Evolutionary conservation across 768 basidiomycete genomes (phyloP).

Genomic region (Coprinopsis strossmayeri): DNA sequence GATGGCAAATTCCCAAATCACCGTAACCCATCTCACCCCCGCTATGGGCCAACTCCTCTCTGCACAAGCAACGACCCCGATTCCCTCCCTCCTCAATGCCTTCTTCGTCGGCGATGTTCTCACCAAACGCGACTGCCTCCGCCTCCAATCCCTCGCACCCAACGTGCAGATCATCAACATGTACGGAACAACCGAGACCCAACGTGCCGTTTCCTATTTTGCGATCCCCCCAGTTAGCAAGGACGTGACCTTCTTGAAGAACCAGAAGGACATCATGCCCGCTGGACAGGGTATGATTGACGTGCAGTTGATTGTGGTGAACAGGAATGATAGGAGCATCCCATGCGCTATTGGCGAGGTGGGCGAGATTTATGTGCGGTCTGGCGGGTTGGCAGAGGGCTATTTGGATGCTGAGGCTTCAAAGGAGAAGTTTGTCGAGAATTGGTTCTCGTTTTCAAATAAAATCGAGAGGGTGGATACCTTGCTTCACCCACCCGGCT

Average conservation of each 20-base stretch:
- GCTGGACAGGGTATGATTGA: constrained; percentile 97
- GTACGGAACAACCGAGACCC: constrained; percentile 99
- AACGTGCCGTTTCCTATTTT: constrained; percentile 67
- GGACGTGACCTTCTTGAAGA: constrained; percentile 87
- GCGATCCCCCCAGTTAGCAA: constrained; percentile 78
- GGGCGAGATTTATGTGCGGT: constrained; percentile 97
- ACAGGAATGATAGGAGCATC: constrained; percentile 76
- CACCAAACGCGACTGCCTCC: constrained; percentile 95
- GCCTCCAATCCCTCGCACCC: constrained; percentile 85
- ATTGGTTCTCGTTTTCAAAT: constrained; percentile 72
- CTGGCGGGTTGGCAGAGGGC: constrained; percentile 92
- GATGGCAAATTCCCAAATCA: constrained; percentile 91
- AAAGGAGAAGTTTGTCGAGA: constrained; percentile 85
- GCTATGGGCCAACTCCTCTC: constrained; percentile 99
- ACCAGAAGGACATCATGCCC: constrained; percentile 96
- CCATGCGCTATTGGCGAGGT: constrained; percentile 94
- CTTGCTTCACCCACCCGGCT: constrained; percentile 62
- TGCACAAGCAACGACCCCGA: constrained; percentile 60
- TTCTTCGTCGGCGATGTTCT: constrained; percentile 99
- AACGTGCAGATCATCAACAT: constrained; percentile 98
- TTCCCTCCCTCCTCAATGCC: constrained; percentile 80
- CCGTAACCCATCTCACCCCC: constrained; percentile 96
- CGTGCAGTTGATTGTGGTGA: constrained; percentile 95
- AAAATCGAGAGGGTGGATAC: constrained; percentile 56
- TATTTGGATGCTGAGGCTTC: constrained; percentile 83